A percentile compares a stretch with the other conserved stretches of the same genome.
phyloP scores from a whole-genome alignment of 257 asterid genomes.

The Hygrophila difformis region DNA sequence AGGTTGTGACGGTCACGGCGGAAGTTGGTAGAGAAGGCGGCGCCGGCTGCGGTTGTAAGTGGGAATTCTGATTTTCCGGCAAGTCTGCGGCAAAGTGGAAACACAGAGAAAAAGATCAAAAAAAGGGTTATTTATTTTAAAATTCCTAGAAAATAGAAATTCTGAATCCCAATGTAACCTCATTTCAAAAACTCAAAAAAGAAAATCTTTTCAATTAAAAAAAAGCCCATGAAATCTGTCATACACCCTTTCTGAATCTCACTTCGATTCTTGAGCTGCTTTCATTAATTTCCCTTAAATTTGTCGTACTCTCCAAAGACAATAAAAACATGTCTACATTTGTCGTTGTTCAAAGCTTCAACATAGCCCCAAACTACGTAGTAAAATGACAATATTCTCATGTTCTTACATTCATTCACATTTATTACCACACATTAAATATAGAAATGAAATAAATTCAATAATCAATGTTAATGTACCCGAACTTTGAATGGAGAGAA shows the following conservation, averaged over 20 bases:
- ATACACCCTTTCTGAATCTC: constrained; percentile 32
- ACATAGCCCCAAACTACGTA: too few species aligned
- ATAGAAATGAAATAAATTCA: not conserved
- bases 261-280: constrained; percentile 26
- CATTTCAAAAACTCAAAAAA: constrained; percentile 24
- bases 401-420: too few species aligned
- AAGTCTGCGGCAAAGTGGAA: constrained; percentile 15
- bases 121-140: constrained; percentile 5
- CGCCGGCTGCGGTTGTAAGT: constrained; percentile 26
- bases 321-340: too few species aligned
- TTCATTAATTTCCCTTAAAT: too few species aligned
- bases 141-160: constrained; percentile 20
- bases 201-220: constrained; percentile 23
- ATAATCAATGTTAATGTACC: constrained; percentile 27
- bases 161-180: constrained; percentile 27
- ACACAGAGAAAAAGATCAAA: constrained; percentile 9
- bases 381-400: too few species aligned
- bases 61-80: constrained; percentile 34
- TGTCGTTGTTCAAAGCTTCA: too few species aligned
- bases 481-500: constrained; percentile 77
- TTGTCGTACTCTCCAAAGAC: too few species aligned
- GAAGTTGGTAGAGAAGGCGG: constrained; percentile 12
- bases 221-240: constrained; percentile 53
- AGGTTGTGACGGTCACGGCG: not conserved
- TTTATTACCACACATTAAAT: not conserved